These are phyloP conservation scores for Aaosphaeria pasadenensis DNA, from an alignment of 2,329 filamentous ascomycete species.

Conservation along the genomic window DNA sequence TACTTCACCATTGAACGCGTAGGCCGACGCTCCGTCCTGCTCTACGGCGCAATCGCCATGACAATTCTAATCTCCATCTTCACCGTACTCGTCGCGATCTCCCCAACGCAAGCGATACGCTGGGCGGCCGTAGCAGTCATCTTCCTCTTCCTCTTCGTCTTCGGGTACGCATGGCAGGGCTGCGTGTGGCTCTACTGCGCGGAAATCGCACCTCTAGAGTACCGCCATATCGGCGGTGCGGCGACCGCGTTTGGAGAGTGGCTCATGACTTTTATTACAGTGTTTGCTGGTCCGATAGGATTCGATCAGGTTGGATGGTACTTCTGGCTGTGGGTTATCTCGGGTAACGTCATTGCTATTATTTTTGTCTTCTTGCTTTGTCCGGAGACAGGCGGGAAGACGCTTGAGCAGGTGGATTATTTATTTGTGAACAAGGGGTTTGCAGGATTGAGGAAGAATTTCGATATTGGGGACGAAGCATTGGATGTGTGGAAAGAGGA, in stretches of 20 bases:
- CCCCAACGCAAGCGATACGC: conserved; percentile 1
- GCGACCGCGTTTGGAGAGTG: conserved; percentile 9
- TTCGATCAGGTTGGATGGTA: conserved; percentile 9
- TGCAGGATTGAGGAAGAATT: conserved; percentile 5
- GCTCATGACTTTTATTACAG: conserved; percentile 12
- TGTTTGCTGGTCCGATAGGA: conserved; percentile 9
- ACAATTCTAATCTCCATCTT: conserved; percentile 10
- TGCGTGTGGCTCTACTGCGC: conserved; percentile 12
- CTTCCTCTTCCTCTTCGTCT: conserved; percentile 12
- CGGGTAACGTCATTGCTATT: conserved; percentile 4
- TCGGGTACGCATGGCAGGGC: conserved; percentile 13
- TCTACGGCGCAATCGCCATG: conserved; percentile 8
- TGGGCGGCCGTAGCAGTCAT: conserved; percentile 14
- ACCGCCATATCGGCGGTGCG: conserved; percentile 8
- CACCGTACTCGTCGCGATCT: conserved; percentile 7
- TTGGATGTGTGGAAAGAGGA: background rate
- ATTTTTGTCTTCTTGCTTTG: conserved; percentile 8
- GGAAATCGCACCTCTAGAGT: conserved; percentile 9
- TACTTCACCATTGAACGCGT: conserved; percentile 13
- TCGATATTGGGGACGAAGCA: conserved; percentile 1
- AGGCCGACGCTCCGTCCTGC: conserved; percentile 7
- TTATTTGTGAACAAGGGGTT: conserved; percentile 6
- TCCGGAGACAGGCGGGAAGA: conserved; percentile 8
- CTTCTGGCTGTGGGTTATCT: conserved; percentile 10
- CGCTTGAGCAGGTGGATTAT: conserved; percentile 6